Evolutionary conservation across 805 yeast species (phyloP).

Genomic region (Peterozyma xylosa): DNA sequence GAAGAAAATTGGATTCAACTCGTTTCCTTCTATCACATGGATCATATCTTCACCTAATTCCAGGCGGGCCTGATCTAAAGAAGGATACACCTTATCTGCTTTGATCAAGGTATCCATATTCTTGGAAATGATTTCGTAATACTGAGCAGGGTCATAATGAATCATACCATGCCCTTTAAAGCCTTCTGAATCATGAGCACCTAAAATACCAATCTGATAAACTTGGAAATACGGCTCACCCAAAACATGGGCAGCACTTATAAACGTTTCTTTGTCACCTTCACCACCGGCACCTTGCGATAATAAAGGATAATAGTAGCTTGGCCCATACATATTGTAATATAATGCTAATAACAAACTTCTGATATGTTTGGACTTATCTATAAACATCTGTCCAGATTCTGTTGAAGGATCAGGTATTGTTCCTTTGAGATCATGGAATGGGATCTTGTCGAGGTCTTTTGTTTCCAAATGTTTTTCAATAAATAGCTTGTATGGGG

Average conservation of each 20-base stretch:
- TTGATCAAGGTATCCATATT: constrained; percentile 1
- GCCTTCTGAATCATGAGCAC: constrained; percentile 16
- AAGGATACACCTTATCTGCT: not conserved
- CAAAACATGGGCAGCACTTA: constrained; percentile 58
- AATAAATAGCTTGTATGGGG: constrained; percentile 13
- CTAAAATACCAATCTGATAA: constrained; percentile 24
- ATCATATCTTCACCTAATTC: not conserved
- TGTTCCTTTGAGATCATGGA: constrained; percentile 60
- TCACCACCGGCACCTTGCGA: constrained; percentile 63
- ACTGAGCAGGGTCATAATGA: constrained; percentile 43
- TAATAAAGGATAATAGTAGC: constrained; percentile 49
- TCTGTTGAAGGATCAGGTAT: constrained; percentile 66
- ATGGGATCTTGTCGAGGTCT: constrained; percentile 28
- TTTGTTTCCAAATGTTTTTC: constrained; percentile 5
- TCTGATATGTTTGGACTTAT: constrained; percentile 48
- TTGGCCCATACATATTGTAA: constrained; percentile 60
- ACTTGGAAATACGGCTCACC: constrained; percentile 47
- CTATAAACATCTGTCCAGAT: constrained; percentile 58
- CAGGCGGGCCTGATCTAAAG: too few relatives aligned
- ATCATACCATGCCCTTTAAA: constrained; percentile 52
- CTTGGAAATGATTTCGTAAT: constrained; percentile 17
- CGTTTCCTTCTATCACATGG: constrained; percentile 1
- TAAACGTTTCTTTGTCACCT: constrained; percentile 71
- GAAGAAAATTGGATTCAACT: constrained; percentile 15
- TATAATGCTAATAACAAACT: constrained; percentile 54